Conservation (phyloP, 345 rosid genomes). For the Moricandia moricandioides region DNA sequence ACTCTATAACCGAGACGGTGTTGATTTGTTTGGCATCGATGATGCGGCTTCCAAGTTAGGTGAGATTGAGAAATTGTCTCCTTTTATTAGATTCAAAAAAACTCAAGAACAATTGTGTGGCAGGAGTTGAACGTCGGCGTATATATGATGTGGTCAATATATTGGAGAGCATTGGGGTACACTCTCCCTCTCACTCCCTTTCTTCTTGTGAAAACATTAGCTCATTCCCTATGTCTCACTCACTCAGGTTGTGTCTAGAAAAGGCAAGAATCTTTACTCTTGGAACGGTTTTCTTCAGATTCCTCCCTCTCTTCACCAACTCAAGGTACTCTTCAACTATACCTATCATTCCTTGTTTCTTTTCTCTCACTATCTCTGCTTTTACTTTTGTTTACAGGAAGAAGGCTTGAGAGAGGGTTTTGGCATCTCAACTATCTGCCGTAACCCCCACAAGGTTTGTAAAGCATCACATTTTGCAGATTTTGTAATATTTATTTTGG, state of each 20-base stretch:
- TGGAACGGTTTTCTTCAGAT: conserved; percentile 75
- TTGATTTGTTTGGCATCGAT: conserved; percentile 26
- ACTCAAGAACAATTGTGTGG: neutral
- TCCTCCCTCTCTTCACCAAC: conserved; percentile 53
- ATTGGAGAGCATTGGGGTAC: neutral
- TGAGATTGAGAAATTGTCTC: neutral
- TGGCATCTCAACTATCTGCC: conserved; percentile 32
- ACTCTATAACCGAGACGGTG: conserved; percentile 49
- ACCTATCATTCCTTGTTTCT: neutral
- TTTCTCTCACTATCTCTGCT: neutral
- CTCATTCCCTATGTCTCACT: neutral
- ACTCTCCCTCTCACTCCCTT: conserved; percentile 15
- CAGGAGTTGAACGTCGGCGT: neutral
- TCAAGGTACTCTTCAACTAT: conserved; percentile 45
- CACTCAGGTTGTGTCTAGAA: conserved; percentile 69
- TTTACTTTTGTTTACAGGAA: conserved; percentile 43
- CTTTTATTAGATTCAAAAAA: neutral
- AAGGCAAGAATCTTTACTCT: conserved; percentile 59
- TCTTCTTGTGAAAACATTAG: neutral
- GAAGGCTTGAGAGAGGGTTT: conserved; percentile 54
- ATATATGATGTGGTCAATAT: neutral
- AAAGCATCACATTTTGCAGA: neutral
- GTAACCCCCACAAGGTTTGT: conserved; percentile 42
- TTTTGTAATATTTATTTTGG: neutral
- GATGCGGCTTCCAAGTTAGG: neutral